Conservation (phyloP, 176 grass and related monocot genomes). For the Leersia perrieri region DNA sequence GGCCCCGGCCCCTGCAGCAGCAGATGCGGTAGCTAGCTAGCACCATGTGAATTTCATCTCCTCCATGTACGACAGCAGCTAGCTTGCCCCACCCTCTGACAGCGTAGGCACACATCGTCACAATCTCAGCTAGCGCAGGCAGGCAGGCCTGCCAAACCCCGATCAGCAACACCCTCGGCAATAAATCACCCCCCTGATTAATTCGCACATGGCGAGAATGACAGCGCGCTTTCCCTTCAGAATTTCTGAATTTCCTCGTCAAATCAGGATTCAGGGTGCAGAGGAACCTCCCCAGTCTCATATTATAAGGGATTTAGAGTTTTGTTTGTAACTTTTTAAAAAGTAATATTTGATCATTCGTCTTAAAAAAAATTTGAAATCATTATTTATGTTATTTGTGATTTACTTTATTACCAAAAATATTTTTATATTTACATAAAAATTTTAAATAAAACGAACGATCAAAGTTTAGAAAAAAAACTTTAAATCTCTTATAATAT, state of each 20-base stretch:
- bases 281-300: too few relatives aligned
- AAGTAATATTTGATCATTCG: too few relatives aligned
- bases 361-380: too few relatives aligned
- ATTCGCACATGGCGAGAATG: slow-evolving; percentile 27
- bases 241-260: too few relatives aligned
- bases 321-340: too few relatives aligned
- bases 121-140: neutral
- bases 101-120: neutral
- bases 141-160: slow-evolving; percentile 3
- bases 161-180: slow-evolving; percentile 4
- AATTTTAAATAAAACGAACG: too few relatives aligned
- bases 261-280: neutral
- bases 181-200: slow-evolving; percentile 26
- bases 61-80: neutral
- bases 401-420: too few relatives aligned
- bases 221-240: neutral
- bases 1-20: neutral
- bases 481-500: too few relatives aligned
- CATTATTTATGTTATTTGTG: too few relatives aligned
- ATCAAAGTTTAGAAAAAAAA: too few relatives aligned
- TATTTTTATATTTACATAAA: too few relatives aligned
- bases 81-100: neutral
- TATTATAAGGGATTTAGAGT: too few relatives aligned
- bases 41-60: neutral
- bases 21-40: neutral